Conservation (phyloP, 2,329 filamentous ascomycete species). For the Coniochaeta hoffmannii region DNA sequence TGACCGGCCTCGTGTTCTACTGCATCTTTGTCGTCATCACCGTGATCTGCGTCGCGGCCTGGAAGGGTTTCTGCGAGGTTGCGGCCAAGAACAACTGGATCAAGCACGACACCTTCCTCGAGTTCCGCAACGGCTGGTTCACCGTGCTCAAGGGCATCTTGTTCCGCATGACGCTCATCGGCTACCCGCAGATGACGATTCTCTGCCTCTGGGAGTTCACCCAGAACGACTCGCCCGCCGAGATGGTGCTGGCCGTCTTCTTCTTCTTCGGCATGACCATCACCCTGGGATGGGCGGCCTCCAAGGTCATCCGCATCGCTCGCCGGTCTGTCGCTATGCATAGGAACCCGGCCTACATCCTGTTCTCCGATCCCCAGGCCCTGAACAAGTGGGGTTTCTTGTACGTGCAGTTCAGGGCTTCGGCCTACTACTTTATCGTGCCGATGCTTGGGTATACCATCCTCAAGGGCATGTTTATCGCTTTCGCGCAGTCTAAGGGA, state of each 20-base stretch:
- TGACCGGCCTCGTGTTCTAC: constrained; percentile 87
- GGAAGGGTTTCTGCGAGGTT: constrained; percentile 76
- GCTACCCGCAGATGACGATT: constrained; percentile 84
- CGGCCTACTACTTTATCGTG: constrained; percentile 91
- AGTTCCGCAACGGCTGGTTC: constrained; percentile 92
- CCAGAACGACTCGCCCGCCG: constrained; percentile 72
- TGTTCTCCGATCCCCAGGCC: constrained; percentile 89
- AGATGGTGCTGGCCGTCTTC: constrained; percentile 80
- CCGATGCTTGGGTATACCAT: constrained; percentile 71
- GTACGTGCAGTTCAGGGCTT: constrained; percentile 93
- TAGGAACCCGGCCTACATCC: constrained; percentile 93
- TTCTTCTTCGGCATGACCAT: constrained; percentile 76
- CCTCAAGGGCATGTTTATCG: constrained; percentile 86
- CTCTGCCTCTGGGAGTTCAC: constrained; percentile 94
- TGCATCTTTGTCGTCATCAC: constrained; percentile 73
- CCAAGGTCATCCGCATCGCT: constrained; percentile 83
- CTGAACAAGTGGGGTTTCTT: constrained; percentile 98
- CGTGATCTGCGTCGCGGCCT: constrained; percentile 62
- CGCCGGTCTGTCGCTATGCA: constrained; percentile 85
- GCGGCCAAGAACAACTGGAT: constrained; percentile 70
- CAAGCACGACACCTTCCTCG: constrained; percentile 77
- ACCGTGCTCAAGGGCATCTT: constrained; percentile 90
- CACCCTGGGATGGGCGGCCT: constrained; percentile 77
- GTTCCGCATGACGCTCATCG: constrained; percentile 83
- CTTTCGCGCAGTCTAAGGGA: constrained; percentile 64